phyloP scores from a whole-genome alignment of 345 rosid species.

The Eucalyptus dawsonii region DNA sequence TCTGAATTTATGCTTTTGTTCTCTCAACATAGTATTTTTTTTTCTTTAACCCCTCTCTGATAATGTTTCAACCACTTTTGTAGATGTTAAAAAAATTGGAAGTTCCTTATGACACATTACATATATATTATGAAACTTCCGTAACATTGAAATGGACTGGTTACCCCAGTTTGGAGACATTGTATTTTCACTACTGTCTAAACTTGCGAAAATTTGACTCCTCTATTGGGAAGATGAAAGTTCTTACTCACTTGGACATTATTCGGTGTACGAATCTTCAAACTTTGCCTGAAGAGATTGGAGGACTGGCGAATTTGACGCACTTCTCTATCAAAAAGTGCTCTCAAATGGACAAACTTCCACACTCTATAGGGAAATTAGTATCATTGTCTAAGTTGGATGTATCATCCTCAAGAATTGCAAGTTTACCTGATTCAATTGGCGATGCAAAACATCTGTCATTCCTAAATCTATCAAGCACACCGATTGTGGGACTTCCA shows the following conservation, averaged over 20 bases:
- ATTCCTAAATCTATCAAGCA: neutral
- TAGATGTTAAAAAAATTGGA: neutral
- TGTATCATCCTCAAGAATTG: neutral
- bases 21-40: neutral
- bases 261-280: rapidly evolving
- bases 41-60: neutral
- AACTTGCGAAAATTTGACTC: neutral
- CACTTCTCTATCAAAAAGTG: neutral
- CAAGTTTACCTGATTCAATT: neutral
- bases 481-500: neutral
- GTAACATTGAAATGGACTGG: neutral
- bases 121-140: too few relatives aligned
- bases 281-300: neutral
- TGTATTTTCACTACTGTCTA: neutral
- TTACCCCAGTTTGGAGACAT: neutral
- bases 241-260: neutral
- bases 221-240: neutral
- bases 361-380: neutral
- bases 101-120: neutral
- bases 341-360: neutral
- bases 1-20: neutral
- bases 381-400: neutral
- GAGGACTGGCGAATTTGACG: rapidly evolving
- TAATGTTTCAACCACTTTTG: neutral
- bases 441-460: neutral